Conservation (phyloP, 345 rosid species). For the Bretschneidera sinensis region DNA sequence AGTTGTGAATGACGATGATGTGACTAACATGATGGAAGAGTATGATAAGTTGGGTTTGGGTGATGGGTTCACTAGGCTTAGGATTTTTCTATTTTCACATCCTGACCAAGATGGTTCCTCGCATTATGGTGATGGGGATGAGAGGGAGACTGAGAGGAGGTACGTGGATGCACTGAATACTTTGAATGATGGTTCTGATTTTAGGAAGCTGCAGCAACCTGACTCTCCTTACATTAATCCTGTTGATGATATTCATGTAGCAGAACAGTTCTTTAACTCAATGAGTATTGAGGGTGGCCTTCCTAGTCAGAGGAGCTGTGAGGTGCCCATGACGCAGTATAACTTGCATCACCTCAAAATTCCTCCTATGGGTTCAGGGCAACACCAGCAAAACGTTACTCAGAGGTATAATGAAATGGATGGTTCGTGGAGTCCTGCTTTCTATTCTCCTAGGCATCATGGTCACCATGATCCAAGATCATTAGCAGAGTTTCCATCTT, state of each 20-base stretch:
- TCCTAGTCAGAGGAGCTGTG: constrained; percentile 51
- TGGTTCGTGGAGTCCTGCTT: constrained; percentile 69
- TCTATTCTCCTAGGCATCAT: constrained; percentile 81
- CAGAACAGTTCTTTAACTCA: constrained; percentile 39
- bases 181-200: constrained; percentile 64
- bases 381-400: constrained; percentile 39
- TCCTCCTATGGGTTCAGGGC: constrained; percentile 40
- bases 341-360: constrained; percentile 47
- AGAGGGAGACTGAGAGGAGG: constrained; percentile 62
- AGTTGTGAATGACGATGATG: constrained; percentile 92
- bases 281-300: constrained; percentile 54
- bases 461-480: constrained; percentile 70
- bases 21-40: constrained; percentile 95
- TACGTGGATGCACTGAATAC: constrained; percentile 69
- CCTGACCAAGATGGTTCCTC: constrained; percentile 59
- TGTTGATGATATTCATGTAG: constrained; percentile 34
- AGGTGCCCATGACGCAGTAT: constrained; percentile 48
- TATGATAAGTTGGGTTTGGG: constrained; percentile 87
- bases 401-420: constrained; percentile 76
- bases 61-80: constrained; percentile 89
- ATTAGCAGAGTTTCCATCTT: constrained; percentile 57
- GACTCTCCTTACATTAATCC: constrained; percentile 43
- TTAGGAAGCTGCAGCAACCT: constrained; percentile 48
- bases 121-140: constrained; percentile 72
- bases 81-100: constrained; percentile 81